Conservation (phyloP, 768 basidiomycete genomes). For the Suillus bovinus region DNA sequence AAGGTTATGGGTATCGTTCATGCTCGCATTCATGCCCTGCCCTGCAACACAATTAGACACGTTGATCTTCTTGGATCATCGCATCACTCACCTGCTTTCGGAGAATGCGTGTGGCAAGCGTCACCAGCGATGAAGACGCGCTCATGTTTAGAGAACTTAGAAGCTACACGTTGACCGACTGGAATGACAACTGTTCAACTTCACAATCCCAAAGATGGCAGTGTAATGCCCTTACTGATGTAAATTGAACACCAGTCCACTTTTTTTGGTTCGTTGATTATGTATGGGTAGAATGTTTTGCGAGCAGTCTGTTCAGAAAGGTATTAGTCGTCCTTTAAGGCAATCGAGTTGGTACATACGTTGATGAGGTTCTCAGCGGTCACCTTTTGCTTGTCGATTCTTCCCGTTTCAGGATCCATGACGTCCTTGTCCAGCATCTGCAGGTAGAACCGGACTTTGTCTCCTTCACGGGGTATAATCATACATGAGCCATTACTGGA, state of each 20-base stretch:
- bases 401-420: slow-evolving; percentile 45
- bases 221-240: slow-evolving; percentile 46
- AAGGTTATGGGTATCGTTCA: slow-evolving; percentile 75
- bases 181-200: not conserved
- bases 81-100: slow-evolving; percentile 52
- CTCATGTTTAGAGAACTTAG: slow-evolving; percentile 56
- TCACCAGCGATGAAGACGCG: slow-evolving; percentile 79
- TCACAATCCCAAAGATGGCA: not conserved
- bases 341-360: slow-evolving; percentile 30
- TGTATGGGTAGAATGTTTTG: slow-evolving; percentile 58
- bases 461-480: slow-evolving; percentile 72
- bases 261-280: slow-evolving; percentile 44
- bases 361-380: slow-evolving; percentile 53
- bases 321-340: not conserved
- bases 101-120: slow-evolving; percentile 70
- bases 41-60: slow-evolving; percentile 35
- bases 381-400: slow-evolving; percentile 54
- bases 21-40: slow-evolving; percentile 78
- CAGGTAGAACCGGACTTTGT: slow-evolving; percentile 69
- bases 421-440: slow-evolving; percentile 56
- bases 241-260: slow-evolving; percentile 79
- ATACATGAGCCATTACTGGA: slow-evolving; percentile 69
- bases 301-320: slow-evolving; percentile 46
- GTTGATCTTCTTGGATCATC: not conserved
- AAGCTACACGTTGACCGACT: slow-evolving; percentile 79